phyloP scores from a whole-genome alignment of 108 stramenopile species.

The Cyclotella atomus region DNA sequence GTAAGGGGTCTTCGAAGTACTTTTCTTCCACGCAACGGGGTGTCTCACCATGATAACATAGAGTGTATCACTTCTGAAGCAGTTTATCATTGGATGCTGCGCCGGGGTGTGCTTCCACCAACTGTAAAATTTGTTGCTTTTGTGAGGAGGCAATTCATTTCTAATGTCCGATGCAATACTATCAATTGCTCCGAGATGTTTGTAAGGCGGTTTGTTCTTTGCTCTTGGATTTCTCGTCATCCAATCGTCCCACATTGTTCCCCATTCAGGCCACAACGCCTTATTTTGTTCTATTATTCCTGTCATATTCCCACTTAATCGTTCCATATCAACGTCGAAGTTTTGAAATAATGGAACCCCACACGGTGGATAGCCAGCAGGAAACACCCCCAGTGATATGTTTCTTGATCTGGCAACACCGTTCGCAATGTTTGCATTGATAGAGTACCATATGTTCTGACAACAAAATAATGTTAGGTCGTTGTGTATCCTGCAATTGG shows the following conservation, averaged over 20 bases:
- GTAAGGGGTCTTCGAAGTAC: slow-evolving; percentile 6
- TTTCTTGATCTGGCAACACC: neutral
- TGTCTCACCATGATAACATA: slow-evolving; percentile 31
- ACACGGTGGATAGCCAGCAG: slow-evolving; percentile 30
- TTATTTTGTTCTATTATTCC: slow-evolving; percentile 11
- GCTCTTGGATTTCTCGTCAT: neutral
- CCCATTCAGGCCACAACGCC: slow-evolving; percentile 1
- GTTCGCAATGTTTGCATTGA: slow-evolving; percentile 3
- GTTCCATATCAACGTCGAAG: slow-evolving; percentile 14
- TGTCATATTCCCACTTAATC: neutral
- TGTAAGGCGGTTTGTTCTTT: neutral
- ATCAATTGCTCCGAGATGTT: slow-evolving; percentile 2
- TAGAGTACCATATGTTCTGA: slow-evolving; percentile 21
- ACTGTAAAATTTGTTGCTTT: slow-evolving; percentile 7
- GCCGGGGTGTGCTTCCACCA: slow-evolving; percentile 41
- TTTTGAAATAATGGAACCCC: slow-evolving; percentile 18
- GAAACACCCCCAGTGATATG: slow-evolving; percentile 15
- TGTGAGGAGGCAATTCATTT: neutral
- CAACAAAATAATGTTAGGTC: neutral
- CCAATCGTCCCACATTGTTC: slow-evolving; percentile 21
- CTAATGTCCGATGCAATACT: neutral
- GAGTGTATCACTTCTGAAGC: slow-evolving; percentile 26
- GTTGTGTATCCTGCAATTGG: too few species aligned
- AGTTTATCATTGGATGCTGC: slow-evolving; percentile 34
- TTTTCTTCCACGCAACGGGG: slow-evolving; percentile 21